A percentile compares a stretch with the other conserved stretches of the same genome.
These are phyloP conservation scores for Sphagnurus paluster DNA, from an alignment of 1,284 basidiomycete species.

Conservation along the genomic window DNA sequence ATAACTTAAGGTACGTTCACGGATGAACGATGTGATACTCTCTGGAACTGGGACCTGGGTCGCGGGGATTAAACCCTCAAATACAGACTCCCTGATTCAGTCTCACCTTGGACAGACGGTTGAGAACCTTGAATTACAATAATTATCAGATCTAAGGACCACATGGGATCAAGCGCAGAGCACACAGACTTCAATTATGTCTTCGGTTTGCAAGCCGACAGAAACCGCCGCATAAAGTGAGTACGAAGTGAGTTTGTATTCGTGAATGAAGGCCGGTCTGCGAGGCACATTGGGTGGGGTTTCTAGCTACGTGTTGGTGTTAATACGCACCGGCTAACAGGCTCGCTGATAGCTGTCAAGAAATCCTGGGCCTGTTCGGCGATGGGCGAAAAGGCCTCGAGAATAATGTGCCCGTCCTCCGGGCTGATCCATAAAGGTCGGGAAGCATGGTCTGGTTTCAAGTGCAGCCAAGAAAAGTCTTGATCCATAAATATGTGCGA, in stretches of 20 bases:
- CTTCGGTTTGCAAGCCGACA: conserved; percentile 95
- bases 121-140: conserved; percentile 61
- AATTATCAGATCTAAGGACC: conserved; percentile 21
- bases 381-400: conserved; percentile 95
- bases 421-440: conserved; percentile 96
- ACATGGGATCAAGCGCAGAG: conserved; percentile 21
- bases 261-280: conserved; percentile 96
- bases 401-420: conserved; percentile 90
- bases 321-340: conserved; percentile 87
- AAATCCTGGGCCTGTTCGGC: conserved; percentile 99
- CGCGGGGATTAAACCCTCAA: conserved; percentile 11
- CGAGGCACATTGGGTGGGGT: conserved; percentile 23
- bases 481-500: conserved; percentile 79
- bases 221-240: conserved; percentile 98
- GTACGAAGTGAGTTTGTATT: conserved; percentile 98
- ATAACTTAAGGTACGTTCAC: conserved; percentile 89
- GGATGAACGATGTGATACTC: conserved; percentile 80
- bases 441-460: conserved; percentile 88
- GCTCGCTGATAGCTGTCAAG: conserved; percentile 96
- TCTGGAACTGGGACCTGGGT: conserved; percentile 85
- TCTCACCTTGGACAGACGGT: conserved; percentile 81
- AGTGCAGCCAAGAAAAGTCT: conserved; percentile 82
- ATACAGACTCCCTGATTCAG: not conserved
- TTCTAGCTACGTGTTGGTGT: conserved; percentile 19
- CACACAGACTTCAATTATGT: conserved; percentile 91